These are phyloP conservation scores for Leccinum sublutescens DNA, from an alignment of 768 basidiomycete species.

Conservation along the genomic window DNA sequence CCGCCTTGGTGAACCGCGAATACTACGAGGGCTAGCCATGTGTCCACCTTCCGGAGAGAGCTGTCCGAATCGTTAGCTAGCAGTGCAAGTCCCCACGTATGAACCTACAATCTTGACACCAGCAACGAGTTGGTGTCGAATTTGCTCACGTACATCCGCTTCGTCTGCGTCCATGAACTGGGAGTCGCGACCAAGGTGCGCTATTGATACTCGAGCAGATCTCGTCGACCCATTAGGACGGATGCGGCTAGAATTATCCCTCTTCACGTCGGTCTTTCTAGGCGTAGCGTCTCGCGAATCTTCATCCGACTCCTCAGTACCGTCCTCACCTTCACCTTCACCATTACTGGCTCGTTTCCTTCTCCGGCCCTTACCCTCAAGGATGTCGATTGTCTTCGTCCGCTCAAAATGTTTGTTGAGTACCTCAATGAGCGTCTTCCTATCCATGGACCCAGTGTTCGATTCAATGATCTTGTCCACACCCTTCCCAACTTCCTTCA, in stretches of 20 bases:
- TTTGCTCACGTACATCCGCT: conserved; percentile 77
- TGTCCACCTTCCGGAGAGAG: conserved; percentile 61
- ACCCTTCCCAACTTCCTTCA: conserved; percentile 78
- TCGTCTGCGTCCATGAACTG: conserved; percentile 93
- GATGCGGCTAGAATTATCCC: conserved; percentile 32
- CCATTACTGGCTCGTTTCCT: conserved; percentile 30
- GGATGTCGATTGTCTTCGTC: conserved; percentile 76
- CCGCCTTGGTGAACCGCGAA: conserved; percentile 66
- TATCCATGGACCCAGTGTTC: conserved; percentile 62
- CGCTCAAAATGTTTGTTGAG: conserved; percentile 83
- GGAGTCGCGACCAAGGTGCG: conserved; percentile 57
- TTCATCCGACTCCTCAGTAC: conserved; percentile 40
- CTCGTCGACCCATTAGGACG: conserved; percentile 29
- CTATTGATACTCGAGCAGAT: conserved; percentile 39
- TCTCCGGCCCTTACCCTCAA: conserved; percentile 65
- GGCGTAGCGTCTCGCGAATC: conserved; percentile 59
- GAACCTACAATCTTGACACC: conserved; percentile 66
- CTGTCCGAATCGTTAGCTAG: conserved; percentile 36
- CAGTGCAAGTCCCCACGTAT: background rate
- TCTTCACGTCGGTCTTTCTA: conserved; percentile 48
- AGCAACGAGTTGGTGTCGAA: conserved; percentile 78
- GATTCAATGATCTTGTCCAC: conserved; percentile 72
- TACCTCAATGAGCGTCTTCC: conserved; percentile 74
- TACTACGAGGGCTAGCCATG: conserved; percentile 63
- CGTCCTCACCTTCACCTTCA: conserved; percentile 35